These are phyloP conservation scores for Boletus tomentosulus DNA, from an alignment of 768 basidiomycete species.

Conservation along the genomic window DNA sequence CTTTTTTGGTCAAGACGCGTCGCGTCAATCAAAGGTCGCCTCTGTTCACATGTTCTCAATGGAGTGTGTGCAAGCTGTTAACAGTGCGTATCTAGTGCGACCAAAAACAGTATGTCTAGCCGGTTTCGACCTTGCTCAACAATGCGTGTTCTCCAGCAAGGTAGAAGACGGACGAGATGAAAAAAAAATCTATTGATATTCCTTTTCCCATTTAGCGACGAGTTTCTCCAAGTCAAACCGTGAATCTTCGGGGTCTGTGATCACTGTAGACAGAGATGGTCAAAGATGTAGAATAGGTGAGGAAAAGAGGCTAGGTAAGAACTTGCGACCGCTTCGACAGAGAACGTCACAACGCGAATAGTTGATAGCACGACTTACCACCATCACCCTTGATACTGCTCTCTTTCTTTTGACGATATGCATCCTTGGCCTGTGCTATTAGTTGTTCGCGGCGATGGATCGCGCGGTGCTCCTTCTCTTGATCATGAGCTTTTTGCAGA, in stretches of 20 bases:
- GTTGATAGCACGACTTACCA: constrained; percentile 42
- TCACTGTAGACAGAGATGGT: constrained; percentile 47
- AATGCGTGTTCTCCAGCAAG: constrained; percentile 23
- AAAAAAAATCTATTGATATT: constrained; percentile 45
- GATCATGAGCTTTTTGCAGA: constrained; percentile 76
- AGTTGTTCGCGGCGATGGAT: constrained; percentile 70
- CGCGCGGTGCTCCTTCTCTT: constrained; percentile 69
- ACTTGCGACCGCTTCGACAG: neutral
- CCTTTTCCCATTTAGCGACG: constrained; percentile 69
- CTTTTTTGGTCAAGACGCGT: constrained; percentile 22
- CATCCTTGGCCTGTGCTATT: constrained; percentile 83
- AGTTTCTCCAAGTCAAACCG: constrained; percentile 95
- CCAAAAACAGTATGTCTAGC: neutral
- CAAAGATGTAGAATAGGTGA: constrained; percentile 3
- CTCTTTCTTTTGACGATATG: constrained; percentile 79
- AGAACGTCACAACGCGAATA: neutral
- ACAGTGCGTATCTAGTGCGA: constrained; percentile 5
- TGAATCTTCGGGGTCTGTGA: constrained; percentile 93
- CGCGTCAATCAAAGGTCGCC: constrained; percentile 12
- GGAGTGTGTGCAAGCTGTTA: neutral
- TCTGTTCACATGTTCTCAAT: neutral
- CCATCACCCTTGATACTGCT: constrained; percentile 42
- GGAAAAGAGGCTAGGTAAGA: neutral
- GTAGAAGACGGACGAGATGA: constrained; percentile 8
- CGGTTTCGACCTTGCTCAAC: constrained; percentile 9